phyloP scores from a whole-genome alignment of 2,329 filamentous ascomycete species.

The Esteya vermicola region DNA sequence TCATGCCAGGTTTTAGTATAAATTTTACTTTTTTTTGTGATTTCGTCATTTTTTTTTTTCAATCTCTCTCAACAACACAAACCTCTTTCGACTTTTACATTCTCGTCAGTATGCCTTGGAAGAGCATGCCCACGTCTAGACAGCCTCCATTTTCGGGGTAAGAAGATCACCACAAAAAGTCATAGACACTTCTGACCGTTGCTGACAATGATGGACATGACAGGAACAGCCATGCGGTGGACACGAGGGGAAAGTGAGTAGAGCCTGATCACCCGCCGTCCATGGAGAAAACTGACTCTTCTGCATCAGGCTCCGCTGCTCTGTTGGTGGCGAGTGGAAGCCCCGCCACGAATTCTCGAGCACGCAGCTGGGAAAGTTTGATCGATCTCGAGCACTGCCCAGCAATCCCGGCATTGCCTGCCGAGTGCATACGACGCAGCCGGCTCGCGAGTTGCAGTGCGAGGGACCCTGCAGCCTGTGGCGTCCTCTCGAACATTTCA shows the following conservation, averaged over 20 bases:
- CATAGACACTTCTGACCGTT: too few relatives aligned
- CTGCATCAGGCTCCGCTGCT: slow-evolving; percentile 16
- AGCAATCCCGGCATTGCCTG: slow-evolving; percentile 16
- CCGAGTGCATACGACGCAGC: slow-evolving; percentile 13
- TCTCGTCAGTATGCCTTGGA: too few relatives aligned
- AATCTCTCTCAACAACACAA: too few relatives aligned
- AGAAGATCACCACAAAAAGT: not conserved
- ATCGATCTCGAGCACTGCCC: slow-evolving; percentile 9
- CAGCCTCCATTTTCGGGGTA: not conserved
- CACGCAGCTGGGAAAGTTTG: slow-evolving; percentile 15
- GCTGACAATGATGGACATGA: too few relatives aligned
- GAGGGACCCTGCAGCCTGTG: slow-evolving; percentile 18
- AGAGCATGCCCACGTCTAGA: too few relatives aligned
- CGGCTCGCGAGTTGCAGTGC: slow-evolving; percentile 11
- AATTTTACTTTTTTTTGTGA: too few relatives aligned
- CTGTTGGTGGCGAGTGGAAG: slow-evolving; percentile 16
- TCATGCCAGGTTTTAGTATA: too few relatives aligned
- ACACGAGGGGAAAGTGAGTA: not conserved
- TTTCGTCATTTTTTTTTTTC: too few relatives aligned
- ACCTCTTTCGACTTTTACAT: too few relatives aligned
- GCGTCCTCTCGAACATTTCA: slow-evolving; percentile 17
- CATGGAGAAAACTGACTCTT: not conserved
- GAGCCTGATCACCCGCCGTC: too few relatives aligned
- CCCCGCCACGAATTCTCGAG: slow-evolving; percentile 15
- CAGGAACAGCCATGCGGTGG: too few relatives aligned